Evolutionary conservation across 176 grass and related monocot genomes (phyloP).

Genomic region (Poa pratensis): DNA sequence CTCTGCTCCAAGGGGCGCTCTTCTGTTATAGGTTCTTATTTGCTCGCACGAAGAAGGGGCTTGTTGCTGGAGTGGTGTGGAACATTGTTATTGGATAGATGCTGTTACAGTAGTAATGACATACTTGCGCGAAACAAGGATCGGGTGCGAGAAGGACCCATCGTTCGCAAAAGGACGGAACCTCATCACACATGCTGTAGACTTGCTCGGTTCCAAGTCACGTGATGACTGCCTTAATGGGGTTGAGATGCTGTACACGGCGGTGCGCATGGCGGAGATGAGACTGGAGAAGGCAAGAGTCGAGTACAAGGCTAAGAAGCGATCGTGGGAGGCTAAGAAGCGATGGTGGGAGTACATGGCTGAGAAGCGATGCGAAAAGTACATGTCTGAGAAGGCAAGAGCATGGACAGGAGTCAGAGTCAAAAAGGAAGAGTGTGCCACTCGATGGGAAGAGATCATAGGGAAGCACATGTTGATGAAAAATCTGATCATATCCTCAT

Average conservation of each 20-base stretch:
- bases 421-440: too few species aligned
- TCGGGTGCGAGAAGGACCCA: neutral
- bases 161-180: neutral
- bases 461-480: neutral
- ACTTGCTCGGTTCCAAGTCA: neutral
- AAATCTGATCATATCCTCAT: neutral
- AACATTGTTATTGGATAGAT: too few species aligned
- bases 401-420: too few species aligned
- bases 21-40: neutral
- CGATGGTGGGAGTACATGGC: too few species aligned
- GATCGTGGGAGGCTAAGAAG: too few species aligned
- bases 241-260: neutral
- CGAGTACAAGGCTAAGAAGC: too few species aligned
- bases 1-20: neutral
- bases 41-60: neutral
- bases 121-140: neutral
- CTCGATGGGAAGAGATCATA: neutral
- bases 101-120: too few species aligned
- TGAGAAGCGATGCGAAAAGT: too few species aligned
- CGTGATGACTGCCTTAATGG: neutral
- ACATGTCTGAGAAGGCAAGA: too few species aligned
- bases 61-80: neutral
- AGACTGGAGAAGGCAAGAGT: neutral
- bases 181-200: neutral
- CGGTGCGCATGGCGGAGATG: rapidly evolving